phyloP scores from a whole-genome alignment of 139 green algal genomes.

The Tetratostichococcus sp. region DNA sequence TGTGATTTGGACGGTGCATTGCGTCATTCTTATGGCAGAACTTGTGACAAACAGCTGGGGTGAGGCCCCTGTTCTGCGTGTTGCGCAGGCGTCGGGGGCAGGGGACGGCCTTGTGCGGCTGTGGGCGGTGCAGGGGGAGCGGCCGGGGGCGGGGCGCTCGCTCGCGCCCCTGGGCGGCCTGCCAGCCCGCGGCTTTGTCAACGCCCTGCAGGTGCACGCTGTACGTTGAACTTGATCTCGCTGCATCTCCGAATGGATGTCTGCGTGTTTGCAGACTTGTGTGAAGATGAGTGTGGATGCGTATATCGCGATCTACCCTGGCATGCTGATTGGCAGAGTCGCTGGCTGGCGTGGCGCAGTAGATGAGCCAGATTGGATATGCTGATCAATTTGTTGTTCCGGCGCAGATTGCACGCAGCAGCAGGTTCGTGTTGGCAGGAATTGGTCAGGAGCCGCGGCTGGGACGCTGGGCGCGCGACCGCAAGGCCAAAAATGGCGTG shows the following conservation, averaged over 20 bases:
- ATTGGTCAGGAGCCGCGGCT: conserved; percentile 90
- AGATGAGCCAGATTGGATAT: too few species aligned
- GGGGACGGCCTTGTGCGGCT: conserved; percentile 83
- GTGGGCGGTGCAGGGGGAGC: conserved; percentile 56
- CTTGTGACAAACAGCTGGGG: too few species aligned
- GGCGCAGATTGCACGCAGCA: conserved; percentile 57
- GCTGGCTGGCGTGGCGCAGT: too few species aligned
- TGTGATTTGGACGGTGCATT: too few species aligned
- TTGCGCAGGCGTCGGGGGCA: conserved; percentile 68
- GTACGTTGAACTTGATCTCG: too few species aligned
- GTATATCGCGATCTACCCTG: too few species aligned
- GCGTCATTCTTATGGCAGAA: neutral
- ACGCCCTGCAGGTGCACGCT: conserved; percentile 48
- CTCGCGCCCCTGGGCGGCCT: conserved; percentile 54
- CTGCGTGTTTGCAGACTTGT: too few species aligned
- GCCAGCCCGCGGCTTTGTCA: conserved; percentile 84
- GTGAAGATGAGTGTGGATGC: too few species aligned
- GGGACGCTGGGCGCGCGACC: conserved; percentile 79
- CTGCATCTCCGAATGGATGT: too few species aligned
- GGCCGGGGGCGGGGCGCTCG: conserved; percentile 5
- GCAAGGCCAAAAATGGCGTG: conserved; percentile 74
- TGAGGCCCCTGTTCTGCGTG: neutral
- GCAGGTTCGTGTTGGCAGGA: conserved; percentile 75
- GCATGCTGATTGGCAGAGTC: too few species aligned
- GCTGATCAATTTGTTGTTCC: neutral